Evolutionary conservation across 2,329 filamentous ascomycete genomes (phyloP).

Genomic region (Apiospora sp.): DNA sequence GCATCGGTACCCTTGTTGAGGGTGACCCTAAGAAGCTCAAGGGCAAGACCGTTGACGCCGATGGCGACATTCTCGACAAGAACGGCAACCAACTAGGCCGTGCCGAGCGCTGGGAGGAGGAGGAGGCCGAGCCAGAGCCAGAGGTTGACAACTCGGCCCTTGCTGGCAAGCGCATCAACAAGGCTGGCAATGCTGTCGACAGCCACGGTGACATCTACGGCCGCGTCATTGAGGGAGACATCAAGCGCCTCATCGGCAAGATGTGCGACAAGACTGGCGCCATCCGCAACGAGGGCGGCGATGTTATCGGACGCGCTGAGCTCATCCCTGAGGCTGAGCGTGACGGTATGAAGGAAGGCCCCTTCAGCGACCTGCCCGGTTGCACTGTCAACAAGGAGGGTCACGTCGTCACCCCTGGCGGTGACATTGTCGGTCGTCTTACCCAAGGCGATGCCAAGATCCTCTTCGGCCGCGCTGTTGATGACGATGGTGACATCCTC

Average conservation of each 20-base stretch:
- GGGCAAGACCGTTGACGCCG: slow-evolving; percentile 71
- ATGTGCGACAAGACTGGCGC: slow-evolving; percentile 77
- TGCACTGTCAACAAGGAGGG: slow-evolving; percentile 74
- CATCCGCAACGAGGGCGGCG: slow-evolving; percentile 76
- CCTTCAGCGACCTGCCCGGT: slow-evolving; percentile 71
- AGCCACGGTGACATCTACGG: slow-evolving; percentile 64
- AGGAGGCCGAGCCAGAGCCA: slow-evolving; percentile 56
- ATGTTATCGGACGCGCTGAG: slow-evolving; percentile 73
- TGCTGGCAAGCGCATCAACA: slow-evolving; percentile 76
- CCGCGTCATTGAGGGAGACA: slow-evolving; percentile 71
- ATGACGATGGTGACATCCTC: slow-evolving; percentile 83
- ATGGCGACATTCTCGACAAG: slow-evolving; percentile 73
- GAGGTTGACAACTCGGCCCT: slow-evolving; percentile 66
- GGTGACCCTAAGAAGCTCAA: slow-evolving; percentile 70
- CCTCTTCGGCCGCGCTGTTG: slow-evolving; percentile 76
- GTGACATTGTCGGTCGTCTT: slow-evolving; percentile 76
- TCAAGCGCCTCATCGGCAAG: slow-evolving; percentile 69
- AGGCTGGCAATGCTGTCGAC: slow-evolving; percentile 70
- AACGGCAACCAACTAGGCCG: slow-evolving; percentile 72
- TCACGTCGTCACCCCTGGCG: slow-evolving; percentile 70
- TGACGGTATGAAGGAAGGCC: slow-evolving; percentile 69
- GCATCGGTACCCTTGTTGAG: slow-evolving; percentile 68
- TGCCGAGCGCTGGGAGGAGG: slow-evolving; percentile 71
- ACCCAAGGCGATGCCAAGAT: slow-evolving; percentile 75
- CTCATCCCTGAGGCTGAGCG: slow-evolving; percentile 73